Evolutionary conservation across 805 yeast genomes (phyloP), one percentile per base, ranked within the genome.

Genomic region (Wickerhamomyces hampshirensis): DNA sequence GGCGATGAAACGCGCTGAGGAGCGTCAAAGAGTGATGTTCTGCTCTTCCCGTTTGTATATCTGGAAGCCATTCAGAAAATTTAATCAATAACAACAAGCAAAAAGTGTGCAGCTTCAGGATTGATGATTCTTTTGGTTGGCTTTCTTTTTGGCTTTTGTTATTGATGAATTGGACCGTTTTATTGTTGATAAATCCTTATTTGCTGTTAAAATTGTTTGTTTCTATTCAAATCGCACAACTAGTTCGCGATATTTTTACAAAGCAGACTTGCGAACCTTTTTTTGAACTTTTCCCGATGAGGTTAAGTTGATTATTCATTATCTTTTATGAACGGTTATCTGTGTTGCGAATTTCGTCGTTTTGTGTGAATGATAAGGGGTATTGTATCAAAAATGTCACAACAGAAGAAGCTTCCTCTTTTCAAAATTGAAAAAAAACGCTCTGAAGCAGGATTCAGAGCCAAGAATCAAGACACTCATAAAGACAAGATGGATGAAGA

Each of bases 1-100:
- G 77, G 73, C 1, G 75, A 68, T 2, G 65, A 52, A 1, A 66
- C 56, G 26, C 68, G 39, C 28, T 42, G 46, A 10, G 57, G 56
- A 28, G 46, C 47, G 24, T 48, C 57, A 24, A 52, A 52, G 5
- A 52, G 37, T 17, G 53, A 34, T 2, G 55, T 52, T 17, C 56
- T 34, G 17, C 37, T 35, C 9, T 21, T 28, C 1, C 24, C 24
- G 7, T 7, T 11, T 21, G 24, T 21, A 11, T 21, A 11, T 21
- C 24, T 21, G 24, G 24, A 21, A 8, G 24, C 24, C 24, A 21
- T 21, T 11, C 11, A n/a, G n/a, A n/a, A n/a, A n/a, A n/a, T n/a
- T n/a, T n/a, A n/a, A n/a, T n/a, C n/a, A n/a, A n/a, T n/a, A n/a
- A n/a, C n/a, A n/a, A n/a, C n/a, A n/a, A n/a, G n/a, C n/a, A n/a